Evolutionary conservation across 208 protist species (phyloP), one percentile per base, ranked within the genome.

Genomic region (Crithidia thermophila): DNA sequence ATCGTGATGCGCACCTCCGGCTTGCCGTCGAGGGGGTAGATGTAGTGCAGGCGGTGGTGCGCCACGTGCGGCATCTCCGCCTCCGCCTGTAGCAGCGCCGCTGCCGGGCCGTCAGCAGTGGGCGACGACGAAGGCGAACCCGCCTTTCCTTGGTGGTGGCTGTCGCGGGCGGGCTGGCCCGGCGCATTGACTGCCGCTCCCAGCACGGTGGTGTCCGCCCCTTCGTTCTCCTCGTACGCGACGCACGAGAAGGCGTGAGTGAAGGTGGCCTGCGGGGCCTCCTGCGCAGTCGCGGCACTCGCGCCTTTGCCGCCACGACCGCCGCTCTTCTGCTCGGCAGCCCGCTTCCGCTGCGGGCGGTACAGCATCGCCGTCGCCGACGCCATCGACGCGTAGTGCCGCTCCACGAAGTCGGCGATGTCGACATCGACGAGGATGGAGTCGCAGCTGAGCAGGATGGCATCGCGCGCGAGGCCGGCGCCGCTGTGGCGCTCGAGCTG

Each of bases 351-450:
- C 63, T 77, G 34, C 18, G 85, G 90, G n/a, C 86, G 76, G 64
- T 83, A 91, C 28, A 95, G 65, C 53, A 95, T 57, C 14, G 80
- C 73, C 14, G 83, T 85, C 11, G 79, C 90, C 23, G 85, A 89
- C 6, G 90, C 70, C 8, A 92, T 58, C 23, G 84, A 86, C 61
- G 51, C 72, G 72, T 95, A 95, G 57, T 93, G 92, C 27, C 79
- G 79, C 56, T 76, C 64, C 55, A 94, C 87, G 59, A 94, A 91
- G 36, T 58, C 72, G 40, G 82, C 79, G 18, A 93, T 34, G 63
- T 94, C 78, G 8, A 95, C 81, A 23, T 86, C 82, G 3, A 89
- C 84, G 16, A 95, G 72, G 42, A 95, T 72, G 11, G 87, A 90
- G 47, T 95, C 90, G 67, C 87, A 87, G 75, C 82, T 93, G 16